Conservation (phyloP, 2,329 filamentous ascomycete species). For the Calonectria pseudoturangicola region DNA sequence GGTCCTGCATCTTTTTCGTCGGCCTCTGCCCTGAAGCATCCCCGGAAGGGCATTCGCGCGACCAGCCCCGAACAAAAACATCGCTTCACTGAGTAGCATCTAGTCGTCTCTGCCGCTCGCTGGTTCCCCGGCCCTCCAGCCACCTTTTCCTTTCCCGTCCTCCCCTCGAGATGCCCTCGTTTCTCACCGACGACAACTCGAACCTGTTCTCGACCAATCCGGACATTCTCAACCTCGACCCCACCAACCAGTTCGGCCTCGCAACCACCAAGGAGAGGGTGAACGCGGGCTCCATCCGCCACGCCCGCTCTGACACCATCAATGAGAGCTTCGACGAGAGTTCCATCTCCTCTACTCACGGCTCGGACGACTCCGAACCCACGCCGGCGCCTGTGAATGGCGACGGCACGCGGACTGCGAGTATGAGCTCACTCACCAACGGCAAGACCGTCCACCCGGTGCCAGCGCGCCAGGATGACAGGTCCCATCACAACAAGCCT, state of each 20-base stretch:
- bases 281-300: conserved; percentile 61
- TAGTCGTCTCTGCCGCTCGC: conserved; percentile 49
- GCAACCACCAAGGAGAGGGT: conserved; percentile 58
- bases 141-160: conserved; percentile 49
- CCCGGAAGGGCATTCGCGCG: conserved; percentile 17
- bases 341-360: conserved; percentile 72
- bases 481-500: conserved; percentile 48
- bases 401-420: conserved; percentile 67
- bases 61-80: conserved; percentile 44
- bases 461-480: conserved; percentile 54
- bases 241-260: conserved; percentile 61
- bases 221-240: conserved; percentile 67
- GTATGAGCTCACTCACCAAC: conserved; percentile 76
- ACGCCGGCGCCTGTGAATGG: conserved; percentile 66
- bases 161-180: conserved; percentile 72
- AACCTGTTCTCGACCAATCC: conserved; percentile 64
- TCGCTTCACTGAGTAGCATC: conserved; percentile 51
- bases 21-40: conserved; percentile 4
- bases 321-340: conserved; percentile 74
- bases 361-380: conserved; percentile 70
- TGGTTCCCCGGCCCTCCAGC: conserved; percentile 48
- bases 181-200: conserved; percentile 68
- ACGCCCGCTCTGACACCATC: conserved; percentile 67
- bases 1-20: conserved; percentile 28
- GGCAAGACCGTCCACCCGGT: conserved; percentile 65